Conservation (phyloP, 2,329 filamentous ascomycete species). For the Elsinoe necatrix region DNA sequence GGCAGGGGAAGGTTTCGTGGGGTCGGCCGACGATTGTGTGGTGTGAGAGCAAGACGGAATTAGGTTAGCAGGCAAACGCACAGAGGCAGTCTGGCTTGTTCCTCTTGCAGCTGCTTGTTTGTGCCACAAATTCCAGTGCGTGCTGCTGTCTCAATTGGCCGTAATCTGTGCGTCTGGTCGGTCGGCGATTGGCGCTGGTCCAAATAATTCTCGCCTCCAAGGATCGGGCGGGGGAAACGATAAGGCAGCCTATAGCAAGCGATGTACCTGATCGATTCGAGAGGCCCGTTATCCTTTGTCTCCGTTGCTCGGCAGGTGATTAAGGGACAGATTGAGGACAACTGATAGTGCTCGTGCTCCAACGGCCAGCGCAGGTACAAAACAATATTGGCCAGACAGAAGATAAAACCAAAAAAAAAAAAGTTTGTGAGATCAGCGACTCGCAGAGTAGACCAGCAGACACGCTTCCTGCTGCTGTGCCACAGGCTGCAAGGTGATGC, state of each 20-base stretch:
- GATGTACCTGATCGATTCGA: slow-evolving; percentile 11
- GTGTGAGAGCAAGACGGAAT: slow-evolving; percentile 7
- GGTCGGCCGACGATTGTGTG: slow-evolving; percentile 12
- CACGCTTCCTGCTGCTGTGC: neutral
- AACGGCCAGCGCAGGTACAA: slow-evolving; percentile 16
- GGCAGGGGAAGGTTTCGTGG: slow-evolving; percentile 17
- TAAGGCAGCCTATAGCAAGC: slow-evolving; percentile 14
- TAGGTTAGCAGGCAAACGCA: slow-evolving; percentile 12
- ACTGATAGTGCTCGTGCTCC: neutral
- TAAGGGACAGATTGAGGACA: slow-evolving; percentile 8
- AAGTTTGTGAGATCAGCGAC: neutral
- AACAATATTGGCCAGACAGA: neutral
- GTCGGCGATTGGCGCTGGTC: slow-evolving; percentile 12
- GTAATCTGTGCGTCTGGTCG: slow-evolving; percentile 11
- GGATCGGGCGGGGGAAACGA: slow-evolving; percentile 11
- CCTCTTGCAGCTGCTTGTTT: slow-evolving; percentile 13
- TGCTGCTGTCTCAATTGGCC: slow-evolving; percentile 14
- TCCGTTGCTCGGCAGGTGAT: slow-evolving; percentile 16
- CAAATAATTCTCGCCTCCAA: slow-evolving; percentile 11
- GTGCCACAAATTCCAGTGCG: slow-evolving; percentile 13
- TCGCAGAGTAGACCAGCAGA: neutral
- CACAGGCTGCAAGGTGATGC: slow-evolving; percentile 2
- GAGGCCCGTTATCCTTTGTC: slow-evolving; percentile 2
- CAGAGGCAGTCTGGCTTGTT: slow-evolving; percentile 12
- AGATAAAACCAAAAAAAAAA: neutral